Conservation (phyloP, 306 rosid species). For the Dicorynia guianensis region DNA sequence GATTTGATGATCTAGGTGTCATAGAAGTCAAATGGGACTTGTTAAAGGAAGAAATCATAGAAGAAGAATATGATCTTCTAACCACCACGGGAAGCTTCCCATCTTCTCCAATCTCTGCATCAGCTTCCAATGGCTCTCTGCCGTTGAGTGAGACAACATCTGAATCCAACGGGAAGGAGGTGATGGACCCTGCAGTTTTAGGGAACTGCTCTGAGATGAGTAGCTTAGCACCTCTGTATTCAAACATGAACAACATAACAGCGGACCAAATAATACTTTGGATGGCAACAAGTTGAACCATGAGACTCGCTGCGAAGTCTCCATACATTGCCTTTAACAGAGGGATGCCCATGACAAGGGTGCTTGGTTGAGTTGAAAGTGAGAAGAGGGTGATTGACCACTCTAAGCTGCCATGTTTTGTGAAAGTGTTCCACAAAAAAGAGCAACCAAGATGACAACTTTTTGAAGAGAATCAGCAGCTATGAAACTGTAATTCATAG, state of each 20-base stretch:
- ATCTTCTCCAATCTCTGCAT: constrained; percentile 83
- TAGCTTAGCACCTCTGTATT: constrained; percentile 81
- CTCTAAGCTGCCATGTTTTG: constrained; percentile 63
- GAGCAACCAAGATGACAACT: constrained; percentile 63
- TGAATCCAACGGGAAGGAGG: constrained; percentile 74
- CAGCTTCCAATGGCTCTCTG: constrained; percentile 69
- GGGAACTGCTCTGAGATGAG: constrained; percentile 84
- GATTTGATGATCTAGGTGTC: constrained; percentile 84
- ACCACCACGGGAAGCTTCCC: constrained; percentile 84
- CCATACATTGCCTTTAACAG: constrained; percentile 86
- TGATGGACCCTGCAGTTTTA: constrained; percentile 79
- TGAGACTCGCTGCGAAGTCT: constrained; percentile 66
- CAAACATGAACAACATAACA: constrained; percentile 79
- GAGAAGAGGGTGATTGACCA: constrained; percentile 91
- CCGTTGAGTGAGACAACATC: constrained; percentile 83
- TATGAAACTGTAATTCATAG: constrained; percentile 80
- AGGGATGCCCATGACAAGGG: constrained; percentile 91
- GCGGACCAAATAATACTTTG: constrained; percentile 92
- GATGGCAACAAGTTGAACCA: constrained; percentile 83
- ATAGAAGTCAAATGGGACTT: constrained; percentile 70
- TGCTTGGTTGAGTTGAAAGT: constrained; percentile 84
- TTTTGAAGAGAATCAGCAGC: constrained; percentile 90
- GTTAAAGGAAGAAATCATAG: constrained; percentile 77
- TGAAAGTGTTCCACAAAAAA: constrained; percentile 75
- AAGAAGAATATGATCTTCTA: constrained; percentile 65